Evolutionary conservation across 768 basidiomycete genomes (phyloP), one percentile per base, ranked within the genome.

Genomic region (Phaeotremella skinneri): DNA sequence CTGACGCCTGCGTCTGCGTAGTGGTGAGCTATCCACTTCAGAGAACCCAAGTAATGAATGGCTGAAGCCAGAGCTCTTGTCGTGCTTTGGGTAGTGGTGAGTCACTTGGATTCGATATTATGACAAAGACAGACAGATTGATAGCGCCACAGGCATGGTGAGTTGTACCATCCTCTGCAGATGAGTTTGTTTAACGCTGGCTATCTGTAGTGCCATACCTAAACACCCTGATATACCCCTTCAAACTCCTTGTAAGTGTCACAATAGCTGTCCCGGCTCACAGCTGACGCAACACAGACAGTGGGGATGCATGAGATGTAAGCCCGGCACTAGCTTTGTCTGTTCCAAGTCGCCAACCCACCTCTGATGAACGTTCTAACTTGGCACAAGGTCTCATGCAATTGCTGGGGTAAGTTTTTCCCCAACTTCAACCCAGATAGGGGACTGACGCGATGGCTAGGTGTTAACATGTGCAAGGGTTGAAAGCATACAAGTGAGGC

Each of bases 301-400:
- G 73, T 74, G 32, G 74, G 74, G 17, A 66, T 75, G 64, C 72
- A 74, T 49, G 75, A 75, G 59, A 55, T 71, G 75, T 75, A 52
- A 57, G 74, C 32, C 5, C 21, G 17, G 4, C 25, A 45, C 14
- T 21, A 23, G 26, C 20, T 13, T 30, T 23, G 16, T 26, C 37
- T 29, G 16, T 1, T 21, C 20, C 4, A 25, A 2, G 45, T 20
- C 9, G 34, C 20, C n/a, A 26, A 25, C 31, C 49, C 37, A 55
- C 32, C 48, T 13, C 29, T 51, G 49, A 50, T 37, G 30, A 17
- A 39, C 23, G 3, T 21, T n/a, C 25, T 26, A 3, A 37, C 45
- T n/a, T n/a, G n/a, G n/a, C n/a, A n/a, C n/a, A n/a, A 73, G 74
- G 52, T 74, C 62, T 7, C 76, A 78, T 54, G 76, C 76, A 3